phyloP scores from a whole-genome alignment of 2,329 filamentous ascomycete genomes.

The Ascochyta viciae-villosae region DNA sequence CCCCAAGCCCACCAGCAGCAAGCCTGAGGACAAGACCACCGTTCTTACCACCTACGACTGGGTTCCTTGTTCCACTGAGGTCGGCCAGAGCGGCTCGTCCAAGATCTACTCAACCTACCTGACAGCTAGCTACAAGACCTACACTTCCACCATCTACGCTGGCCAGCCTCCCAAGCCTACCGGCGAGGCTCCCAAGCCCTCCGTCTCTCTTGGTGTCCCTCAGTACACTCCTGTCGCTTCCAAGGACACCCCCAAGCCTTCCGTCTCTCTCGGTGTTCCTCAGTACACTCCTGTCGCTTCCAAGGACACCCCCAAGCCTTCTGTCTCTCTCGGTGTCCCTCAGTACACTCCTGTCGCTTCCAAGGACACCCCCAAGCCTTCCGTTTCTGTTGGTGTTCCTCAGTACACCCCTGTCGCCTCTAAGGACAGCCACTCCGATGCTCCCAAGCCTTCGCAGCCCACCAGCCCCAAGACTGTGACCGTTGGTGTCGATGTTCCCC shows the following conservation, averaged over 20 bases:
- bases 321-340: constrained; percentile 7
- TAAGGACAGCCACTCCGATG: not conserved
- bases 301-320: not conserved
- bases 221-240: constrained; percentile 13
- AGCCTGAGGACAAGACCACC: constrained; percentile 29
- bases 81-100: constrained; percentile 39
- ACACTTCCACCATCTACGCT: constrained; percentile 38
- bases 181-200: constrained; percentile 15
- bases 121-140: constrained; percentile 43
- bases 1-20: constrained; percentile 13
- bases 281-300: constrained; percentile 14
- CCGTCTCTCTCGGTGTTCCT: not conserved
- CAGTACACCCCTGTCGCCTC: constrained; percentile 14
- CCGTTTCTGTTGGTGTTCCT: not conserved
- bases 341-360: constrained; percentile 17
- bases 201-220: constrained; percentile 2
- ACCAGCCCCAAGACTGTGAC: constrained; percentile 31
- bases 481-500: constrained; percentile 17
- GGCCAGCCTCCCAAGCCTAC: constrained; percentile 25
- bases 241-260: not conserved
- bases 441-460: not conserved
- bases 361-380: not conserved
- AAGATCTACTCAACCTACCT: constrained; percentile 51
- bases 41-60: constrained; percentile 46
- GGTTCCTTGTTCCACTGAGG: constrained; percentile 47